Base-by-base conservation (phyloP, 176 grass and related monocot species). In the Lolium perenne region DNA sequence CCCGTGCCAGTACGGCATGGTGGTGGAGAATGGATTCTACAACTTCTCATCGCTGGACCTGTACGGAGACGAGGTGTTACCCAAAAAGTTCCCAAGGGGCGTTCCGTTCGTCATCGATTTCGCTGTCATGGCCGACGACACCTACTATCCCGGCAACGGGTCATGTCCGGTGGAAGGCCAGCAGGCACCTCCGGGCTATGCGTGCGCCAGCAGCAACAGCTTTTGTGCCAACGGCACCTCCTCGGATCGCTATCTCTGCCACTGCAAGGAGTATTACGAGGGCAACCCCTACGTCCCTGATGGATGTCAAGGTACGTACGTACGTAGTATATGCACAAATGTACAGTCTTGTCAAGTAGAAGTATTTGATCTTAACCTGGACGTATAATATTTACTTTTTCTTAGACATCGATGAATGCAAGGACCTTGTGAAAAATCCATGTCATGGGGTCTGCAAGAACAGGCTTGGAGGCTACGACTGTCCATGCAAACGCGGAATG, bases 81-180 rank as follows among this genome's bases (percentile, higher is more conserved):
- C 47, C 46, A 75, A 8, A 0, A 53, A 16, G 6, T 9, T 51
- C 72, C 72, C 6, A 2, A 26, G 47, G 17, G 72, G 72, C 46
- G 72, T 75, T 46, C 72, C 72, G 10, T 75, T 75, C 72, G 12
- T 75, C 4, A 13, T 75, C 21, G 47, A 75, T 29, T 75, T 75
- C 10, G 21, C 47, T 11, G 3, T 75, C 72, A 46, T 3, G 38
- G 16, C 15, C 11, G 21, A 22, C 5, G 12, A 17, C 0, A 6
- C 2, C 17, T 20, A 8, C 55, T n/a, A 20, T 58, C 17, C 17
- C 55, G 18, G 6, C 4, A 69, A 40, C 17, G 46, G 71, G 6
- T 3, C 47, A 6, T 75, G 72, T 17, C 21, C 72, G 22, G 22
- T 46, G 21, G 5, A 8, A 8, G 13, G 72, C 47, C 66, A 70